Evolutionary conservation across 208 protist genomes (phyloP), one percentile per base, ranked within the genome.

Genomic region (Leishmania lainsoni): DNA sequence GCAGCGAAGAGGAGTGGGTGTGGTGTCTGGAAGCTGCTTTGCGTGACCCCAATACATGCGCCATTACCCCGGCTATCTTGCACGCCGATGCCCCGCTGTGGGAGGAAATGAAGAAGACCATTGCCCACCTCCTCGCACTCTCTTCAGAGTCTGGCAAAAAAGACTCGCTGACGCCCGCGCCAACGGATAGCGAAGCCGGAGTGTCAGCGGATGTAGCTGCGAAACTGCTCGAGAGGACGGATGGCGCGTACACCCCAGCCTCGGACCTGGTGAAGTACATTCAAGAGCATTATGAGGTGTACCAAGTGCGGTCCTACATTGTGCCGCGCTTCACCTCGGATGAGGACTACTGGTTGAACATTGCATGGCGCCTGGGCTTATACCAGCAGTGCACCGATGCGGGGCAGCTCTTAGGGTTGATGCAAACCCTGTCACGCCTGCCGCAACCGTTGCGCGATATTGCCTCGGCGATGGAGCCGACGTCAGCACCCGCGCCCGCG

Each of bases 261-360:
- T 51, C 78, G 3, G 86, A 88, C 54, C 56, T 92, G 42, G 85
- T 94, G 16, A 75, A 77, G 22, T 91, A 82, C 71, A 26, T 94
- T n/a, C 75, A 85, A n/a, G 76, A 79, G 5, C 79, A 86, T 58
- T 42, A 52, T 35, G 75, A 69, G 2, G 78, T 87, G 5, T 75
- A 87, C 75, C 16, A 45, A 39, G 87, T 91, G 65, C 87, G 87
- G 39, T 91, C 88, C 17, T 75, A 75, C 52, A 71, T 87, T 35
- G 90, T 94, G 29, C 90, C 90, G 35, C 83, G 81, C 52, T 87
- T 88, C 75, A 81, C 86, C 3, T 83, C 80, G 5, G 90, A 94
- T 69, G 87, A 87, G 29, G 29, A 87, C 76, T 94, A 91, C 81
- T 94, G 88, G 90, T 75, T 89, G 75, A 91, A 87, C 65, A 32